Conservation (phyloP, 2,329 filamentous ascomycete genomes). For the Colletotrichum echinochloae region DNA sequence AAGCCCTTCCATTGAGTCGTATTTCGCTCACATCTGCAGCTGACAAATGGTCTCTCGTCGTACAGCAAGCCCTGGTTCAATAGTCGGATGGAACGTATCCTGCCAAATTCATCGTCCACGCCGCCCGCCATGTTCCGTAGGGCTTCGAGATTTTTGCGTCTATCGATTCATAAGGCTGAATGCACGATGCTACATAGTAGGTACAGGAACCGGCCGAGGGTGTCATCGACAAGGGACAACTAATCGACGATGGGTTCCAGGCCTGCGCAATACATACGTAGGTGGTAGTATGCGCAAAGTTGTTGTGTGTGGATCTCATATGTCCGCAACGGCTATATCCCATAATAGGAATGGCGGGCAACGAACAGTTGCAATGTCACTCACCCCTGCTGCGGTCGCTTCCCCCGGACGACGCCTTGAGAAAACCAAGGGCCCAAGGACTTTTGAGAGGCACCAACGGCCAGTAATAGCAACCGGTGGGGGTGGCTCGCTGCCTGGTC, state of each 20-base stretch:
- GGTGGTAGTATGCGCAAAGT: slow-evolving; percentile 9
- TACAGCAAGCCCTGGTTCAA: slow-evolving; percentile 20
- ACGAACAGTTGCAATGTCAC: slow-evolving; percentile 38
- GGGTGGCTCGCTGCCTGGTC: background rate
- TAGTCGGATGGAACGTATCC: slow-evolving; percentile 17
- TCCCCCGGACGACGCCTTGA: slow-evolving; percentile 15
- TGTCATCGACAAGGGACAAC: background rate
- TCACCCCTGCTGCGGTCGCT: slow-evolving; percentile 18
- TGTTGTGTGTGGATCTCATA: slow-evolving; percentile 24
- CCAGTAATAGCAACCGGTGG: slow-evolving; percentile 36
- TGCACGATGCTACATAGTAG: slow-evolving; percentile 10
- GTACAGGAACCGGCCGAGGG: background rate
- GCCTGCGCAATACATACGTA: background rate
- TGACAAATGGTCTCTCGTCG: slow-evolving; percentile 22
- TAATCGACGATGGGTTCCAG: slow-evolving; percentile 20
- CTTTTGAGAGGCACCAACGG: slow-evolving; percentile 14
- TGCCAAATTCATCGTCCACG: slow-evolving; percentile 5
- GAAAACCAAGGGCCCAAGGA: slow-evolving; percentile 1
- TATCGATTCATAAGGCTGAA: slow-evolving; percentile 34
- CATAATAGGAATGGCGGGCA: slow-evolving; percentile 25
- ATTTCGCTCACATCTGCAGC: slow-evolving; percentile 27
- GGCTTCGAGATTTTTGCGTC: slow-evolving; percentile 17
- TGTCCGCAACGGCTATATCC: slow-evolving; percentile 26
- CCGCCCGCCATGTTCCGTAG: slow-evolving; percentile 23
- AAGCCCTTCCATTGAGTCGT: slow-evolving; percentile 32